Evolutionary conservation across 2,329 filamentous ascomycete species (phyloP).

Genomic region (Diplodia seriata): DNA sequence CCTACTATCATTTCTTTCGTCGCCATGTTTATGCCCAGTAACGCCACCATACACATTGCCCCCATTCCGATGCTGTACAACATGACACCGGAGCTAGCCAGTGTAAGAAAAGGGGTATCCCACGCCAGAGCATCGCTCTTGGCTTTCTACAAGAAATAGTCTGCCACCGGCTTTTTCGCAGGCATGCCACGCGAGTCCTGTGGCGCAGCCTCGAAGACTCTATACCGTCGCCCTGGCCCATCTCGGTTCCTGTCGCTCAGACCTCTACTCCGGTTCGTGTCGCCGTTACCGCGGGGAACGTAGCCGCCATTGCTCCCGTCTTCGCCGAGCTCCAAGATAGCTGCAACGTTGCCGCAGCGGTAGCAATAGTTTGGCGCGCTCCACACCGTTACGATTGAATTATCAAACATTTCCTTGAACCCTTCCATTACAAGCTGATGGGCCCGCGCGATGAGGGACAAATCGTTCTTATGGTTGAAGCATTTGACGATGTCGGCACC

Average conservation of each 20-base stretch:
- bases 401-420: slow-evolving; percentile 99
- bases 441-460: slow-evolving; percentile 89
- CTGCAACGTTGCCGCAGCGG: slow-evolving; percentile 70
- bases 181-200: slow-evolving; percentile 98
- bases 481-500: slow-evolving; percentile 93
- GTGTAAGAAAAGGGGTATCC: slow-evolving; percentile 27
- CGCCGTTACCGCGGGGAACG: slow-evolving; percentile 68
- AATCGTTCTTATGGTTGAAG: slow-evolving; percentile 94
- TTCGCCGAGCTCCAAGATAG: slow-evolving; percentile 90
- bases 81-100: slow-evolving; percentile 11
- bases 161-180: slow-evolving; percentile 95
- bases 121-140: slow-evolving; percentile 1
- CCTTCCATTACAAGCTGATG: slow-evolving; percentile 99
- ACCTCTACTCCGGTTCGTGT: slow-evolving; percentile 58
- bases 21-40: slow-evolving; percentile 14
- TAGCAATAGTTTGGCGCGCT: slow-evolving; percentile 76
- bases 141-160: slow-evolving; percentile 78
- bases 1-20: slow-evolving; percentile 9
- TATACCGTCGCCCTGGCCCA: slow-evolving; percentile 86
- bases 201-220: slow-evolving; percentile 95
- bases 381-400: slow-evolving; percentile 96
- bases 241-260: slow-evolving; percentile 54
- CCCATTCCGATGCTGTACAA: slow-evolving; percentile 24
- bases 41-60: slow-evolving; percentile 22
- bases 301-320: slow-evolving; percentile 67